These are phyloP conservation scores for Populus euphratica DNA, from an alignment of 345 rosid species.

Conservation along the genomic window DNA sequence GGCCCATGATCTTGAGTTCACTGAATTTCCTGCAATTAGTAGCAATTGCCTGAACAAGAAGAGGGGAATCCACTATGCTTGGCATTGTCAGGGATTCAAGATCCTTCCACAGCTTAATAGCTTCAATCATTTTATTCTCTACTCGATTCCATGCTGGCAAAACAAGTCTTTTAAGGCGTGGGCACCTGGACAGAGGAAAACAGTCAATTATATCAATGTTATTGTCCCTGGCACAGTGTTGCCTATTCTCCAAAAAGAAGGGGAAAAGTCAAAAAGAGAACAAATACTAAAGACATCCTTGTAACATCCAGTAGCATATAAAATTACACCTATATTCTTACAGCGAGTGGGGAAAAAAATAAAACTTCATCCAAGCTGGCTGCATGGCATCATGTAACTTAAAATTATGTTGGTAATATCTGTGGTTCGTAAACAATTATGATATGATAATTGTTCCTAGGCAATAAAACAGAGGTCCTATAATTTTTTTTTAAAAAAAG, in stretches of 20 bases:
- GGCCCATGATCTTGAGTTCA: conserved; percentile 83
- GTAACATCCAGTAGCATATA: neutral
- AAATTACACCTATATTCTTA: neutral
- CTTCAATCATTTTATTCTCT: conserved; percentile 65
- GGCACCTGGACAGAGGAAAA: conserved; percentile 47
- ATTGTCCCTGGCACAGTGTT: neutral
- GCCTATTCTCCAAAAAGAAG: neutral
- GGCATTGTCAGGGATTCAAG: conserved; percentile 94
- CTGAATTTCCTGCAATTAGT: conserved; percentile 56
- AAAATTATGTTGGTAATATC: no score
- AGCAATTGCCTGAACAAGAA: conserved; percentile 66
- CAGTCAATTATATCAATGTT: neutral
- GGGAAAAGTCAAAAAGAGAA: no score
- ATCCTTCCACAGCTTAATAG: conserved; percentile 62
- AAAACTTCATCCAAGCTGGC: no score
- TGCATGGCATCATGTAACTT: no score
- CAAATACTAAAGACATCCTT: neutral
- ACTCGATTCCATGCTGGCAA: conserved; percentile 89
- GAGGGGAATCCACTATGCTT: conserved; percentile 57
- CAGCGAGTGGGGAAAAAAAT: no score
- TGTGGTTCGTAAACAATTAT: no score
- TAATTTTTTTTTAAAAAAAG: neutral
- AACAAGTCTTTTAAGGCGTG: conserved; percentile 56
- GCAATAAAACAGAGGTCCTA: neutral
- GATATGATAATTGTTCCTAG: neutral